Conservation (phyloP, 2,329 filamentous ascomycete genomes). For the Venturia pyrina region DNA sequence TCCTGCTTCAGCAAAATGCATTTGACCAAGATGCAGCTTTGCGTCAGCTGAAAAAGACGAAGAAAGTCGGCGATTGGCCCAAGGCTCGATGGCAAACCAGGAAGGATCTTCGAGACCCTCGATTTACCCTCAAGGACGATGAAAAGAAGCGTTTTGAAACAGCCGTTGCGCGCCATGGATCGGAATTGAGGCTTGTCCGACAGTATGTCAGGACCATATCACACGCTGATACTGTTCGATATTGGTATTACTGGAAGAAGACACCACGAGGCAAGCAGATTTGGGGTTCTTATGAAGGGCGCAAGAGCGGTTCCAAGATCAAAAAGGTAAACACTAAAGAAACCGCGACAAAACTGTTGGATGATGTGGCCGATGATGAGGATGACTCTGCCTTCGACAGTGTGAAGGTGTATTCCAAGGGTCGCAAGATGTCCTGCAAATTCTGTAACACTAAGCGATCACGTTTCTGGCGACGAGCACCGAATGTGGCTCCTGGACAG, state of each 20-base stretch:
- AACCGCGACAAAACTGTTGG: conserved; percentile 62
- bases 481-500: conserved; percentile 61
- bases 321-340: conserved; percentile 50
- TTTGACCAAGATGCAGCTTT: conserved; percentile 60
- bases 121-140: conserved; percentile 52
- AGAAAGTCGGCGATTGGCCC: conserved; percentile 10
- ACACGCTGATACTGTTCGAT: conserved; percentile 74
- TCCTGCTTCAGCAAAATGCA: conserved; percentile 59
- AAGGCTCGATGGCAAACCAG: conserved; percentile 45
- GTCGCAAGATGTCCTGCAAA: conserved; percentile 83
- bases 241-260: conserved; percentile 99
- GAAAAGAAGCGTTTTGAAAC: conserved; percentile 90
- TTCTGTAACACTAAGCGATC: conserved; percentile 76
- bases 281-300: conserved; percentile 79
- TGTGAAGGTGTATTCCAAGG: conserved; percentile 68
- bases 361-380: conserved; percentile 83
- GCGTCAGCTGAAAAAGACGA: conserved; percentile 60
- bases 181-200: conserved; percentile 74
- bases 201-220: conserved; percentile 77
- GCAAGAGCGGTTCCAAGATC: conserved; percentile 67
- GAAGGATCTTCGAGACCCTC: conserved; percentile 70
- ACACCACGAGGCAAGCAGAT: conserved; percentile 73
- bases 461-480: conserved; percentile 84
- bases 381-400: conserved; percentile 96
- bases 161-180: conserved; percentile 79